Evolutionary conservation across 805 yeast species (phyloP), one percentile per base, ranked within the genome.

Genomic region (Kuraishia borneana): DNA sequence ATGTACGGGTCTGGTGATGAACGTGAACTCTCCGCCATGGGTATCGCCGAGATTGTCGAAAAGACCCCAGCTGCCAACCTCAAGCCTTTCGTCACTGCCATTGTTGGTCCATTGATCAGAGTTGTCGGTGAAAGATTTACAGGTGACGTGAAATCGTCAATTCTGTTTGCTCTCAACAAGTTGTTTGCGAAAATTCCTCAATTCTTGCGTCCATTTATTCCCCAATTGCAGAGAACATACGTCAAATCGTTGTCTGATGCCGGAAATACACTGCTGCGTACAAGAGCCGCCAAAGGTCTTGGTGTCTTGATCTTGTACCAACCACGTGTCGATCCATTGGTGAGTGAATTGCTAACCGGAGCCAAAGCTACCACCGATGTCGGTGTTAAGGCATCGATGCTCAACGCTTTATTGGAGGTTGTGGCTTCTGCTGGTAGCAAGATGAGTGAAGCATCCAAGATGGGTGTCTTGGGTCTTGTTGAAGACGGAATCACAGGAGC

Each of bases 101-200:
- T 94, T 42, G 88, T 96, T 19, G 99, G 99, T 60, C 98, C 98
- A 26, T 69, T 92, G 51, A 92, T 92, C 59, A 85, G 99, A 68
- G 95, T 89, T 37, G 83, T 89, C 51, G 98, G 99, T 50, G 99
- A 92, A 58, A 76, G 95, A 56, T 89, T 84, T 44, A 72, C 79
- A 13, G 70, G 94, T 40, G 95, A 87, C 45, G 84, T 92, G 46
- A 92, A 92, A 65, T 79, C 95, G 25, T 95, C 95, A n/a, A 89
- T 94, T 45, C 66, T 92, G 49, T 68, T 70, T 41, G 94, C 97
- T 1, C 69, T 94, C 54, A 82, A 81, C 50, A 72, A 72, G 42
- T 62, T 94, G 50, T 75, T 92, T 48, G 60, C 61, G 18, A 83
- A 85, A 63, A 82, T 89, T 45, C 96, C 98, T 2, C 84, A 81